Conservation (phyloP, 768 basidiomycete species). For the Collybiopsis luxurians region DNA sequence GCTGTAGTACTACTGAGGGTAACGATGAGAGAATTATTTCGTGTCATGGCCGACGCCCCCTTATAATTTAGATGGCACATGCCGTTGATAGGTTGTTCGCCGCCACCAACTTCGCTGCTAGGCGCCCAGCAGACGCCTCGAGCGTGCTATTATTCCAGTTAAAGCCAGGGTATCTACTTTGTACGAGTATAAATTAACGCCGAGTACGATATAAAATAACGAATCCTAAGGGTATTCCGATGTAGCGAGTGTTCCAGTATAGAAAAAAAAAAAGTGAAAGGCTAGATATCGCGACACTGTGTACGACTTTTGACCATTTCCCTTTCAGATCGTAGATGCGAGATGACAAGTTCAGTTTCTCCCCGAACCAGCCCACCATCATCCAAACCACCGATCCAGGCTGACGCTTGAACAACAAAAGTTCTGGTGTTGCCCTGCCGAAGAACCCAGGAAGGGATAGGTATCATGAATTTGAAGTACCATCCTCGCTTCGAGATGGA, state of each 20-base stretch:
- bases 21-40: too few relatives aligned
- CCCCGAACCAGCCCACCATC: slow-evolving; percentile 2
- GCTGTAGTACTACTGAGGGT: not conserved
- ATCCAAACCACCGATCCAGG: slow-evolving; percentile 4
- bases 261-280: not conserved
- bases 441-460: slow-evolving; percentile 7
- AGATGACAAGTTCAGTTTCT: slow-evolving; percentile 5
- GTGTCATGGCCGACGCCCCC: too few relatives aligned
- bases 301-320: slow-evolving; percentile 8
- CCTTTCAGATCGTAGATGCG: slow-evolving; percentile 6
- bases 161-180: not conserved
- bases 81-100: not conserved
- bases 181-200: not conserved
- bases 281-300: too few relatives aligned
- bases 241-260: not conserved
- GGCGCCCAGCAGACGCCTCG: too few relatives aligned
- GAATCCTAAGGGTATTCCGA: not conserved
- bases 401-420: slow-evolving; percentile 1
- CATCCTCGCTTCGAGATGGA: not conserved
- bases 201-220: not conserved
- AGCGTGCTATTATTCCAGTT: not conserved
- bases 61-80: too few relatives aligned
- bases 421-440: slow-evolving; percentile 5
- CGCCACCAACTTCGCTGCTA: too few relatives aligned
- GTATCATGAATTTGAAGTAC: slow-evolving; percentile 10